These are phyloP conservation scores for Cutaneotrichosporon cavernicola DNA, from an alignment of 1,284 basidiomycete species.

Conservation along the genomic window DNA sequence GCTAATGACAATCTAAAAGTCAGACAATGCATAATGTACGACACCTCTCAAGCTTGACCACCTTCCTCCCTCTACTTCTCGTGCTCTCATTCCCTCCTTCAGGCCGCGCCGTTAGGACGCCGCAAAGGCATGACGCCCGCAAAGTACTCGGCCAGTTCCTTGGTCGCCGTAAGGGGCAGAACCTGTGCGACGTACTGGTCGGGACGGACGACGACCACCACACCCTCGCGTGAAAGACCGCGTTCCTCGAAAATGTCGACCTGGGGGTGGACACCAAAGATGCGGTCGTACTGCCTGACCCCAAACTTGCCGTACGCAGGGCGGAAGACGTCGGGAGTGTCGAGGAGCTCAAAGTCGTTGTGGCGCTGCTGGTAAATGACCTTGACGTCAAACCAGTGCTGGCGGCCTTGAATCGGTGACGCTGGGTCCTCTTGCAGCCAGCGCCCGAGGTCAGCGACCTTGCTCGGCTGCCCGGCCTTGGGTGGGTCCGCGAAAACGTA, in stretches of 20 bases:
- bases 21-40: no score
- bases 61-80: no score
- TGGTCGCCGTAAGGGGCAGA: constrained; percentile 14
- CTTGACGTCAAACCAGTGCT: constrained; percentile 25
- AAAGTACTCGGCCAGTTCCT: constrained; percentile 16
- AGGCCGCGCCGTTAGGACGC: not conserved
- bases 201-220: constrained; percentile 46
- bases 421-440: constrained; percentile 14
- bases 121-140: constrained; percentile 10
- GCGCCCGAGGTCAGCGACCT: constrained; percentile 2
- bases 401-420: constrained; percentile 9
- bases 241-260: constrained; percentile 16
- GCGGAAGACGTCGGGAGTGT: constrained; percentile 46
- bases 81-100: not conserved
- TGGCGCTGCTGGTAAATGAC: constrained; percentile 40
- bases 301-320: constrained; percentile 13
- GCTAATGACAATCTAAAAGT: no score
- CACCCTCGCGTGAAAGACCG: constrained; percentile 30
- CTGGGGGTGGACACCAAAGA: constrained; percentile 32
- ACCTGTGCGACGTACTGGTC: constrained; percentile 42
- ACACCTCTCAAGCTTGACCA: no score
- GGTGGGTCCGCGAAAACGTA: constrained; percentile 18
- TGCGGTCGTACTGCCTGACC: constrained; percentile 16
- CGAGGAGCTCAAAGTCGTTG: constrained; percentile 39
- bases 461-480: constrained; percentile 5